Evolutionary conservation across 2,329 filamentous ascomycete genomes (phyloP).

Genomic region (Ascochyta viciae-villosae): DNA sequence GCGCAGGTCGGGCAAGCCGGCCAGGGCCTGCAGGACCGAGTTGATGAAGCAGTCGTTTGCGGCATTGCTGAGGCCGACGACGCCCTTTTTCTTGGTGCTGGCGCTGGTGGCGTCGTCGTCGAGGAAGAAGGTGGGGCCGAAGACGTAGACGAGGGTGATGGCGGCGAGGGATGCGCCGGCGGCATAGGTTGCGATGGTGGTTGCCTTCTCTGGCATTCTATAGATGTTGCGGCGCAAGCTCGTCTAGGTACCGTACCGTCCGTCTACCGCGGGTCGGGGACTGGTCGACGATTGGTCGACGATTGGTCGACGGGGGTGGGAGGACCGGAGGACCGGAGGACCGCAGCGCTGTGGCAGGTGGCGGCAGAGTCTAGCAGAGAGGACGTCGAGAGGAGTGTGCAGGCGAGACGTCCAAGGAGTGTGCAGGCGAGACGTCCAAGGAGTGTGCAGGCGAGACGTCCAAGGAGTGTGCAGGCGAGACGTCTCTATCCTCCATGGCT

Average conservation of each 20-base stretch:
- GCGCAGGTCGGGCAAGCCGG: constrained; percentile 86
- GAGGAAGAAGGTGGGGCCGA: constrained; percentile 95
- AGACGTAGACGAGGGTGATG: constrained; percentile 94
- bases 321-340: background rate
- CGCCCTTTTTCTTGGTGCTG: constrained; percentile 72
- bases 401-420: background rate
- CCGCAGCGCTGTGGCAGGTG: background rate
- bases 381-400: constrained; percentile 16
- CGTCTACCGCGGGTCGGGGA: constrained; percentile 18
- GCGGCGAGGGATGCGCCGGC: constrained; percentile 94
- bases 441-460: background rate
- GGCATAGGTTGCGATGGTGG: constrained; percentile 89
- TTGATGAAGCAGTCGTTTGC: constrained; percentile 90
- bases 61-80: constrained; percentile 85
- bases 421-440: no score
- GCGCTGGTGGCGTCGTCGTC: constrained; percentile 75
- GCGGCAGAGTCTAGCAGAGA: constrained; percentile 5
- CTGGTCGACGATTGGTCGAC: constrained; percentile 24
- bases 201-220: constrained; percentile 79
- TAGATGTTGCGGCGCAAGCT: constrained; percentile 29
- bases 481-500: constrained; percentile 40
- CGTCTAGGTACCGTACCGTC: background rate
- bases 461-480: no score
- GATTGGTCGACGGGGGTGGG: constrained; percentile 29
- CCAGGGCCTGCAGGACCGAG: constrained; percentile 90